Evolutionary conservation across 2,329 filamentous ascomycete genomes (phyloP).

Genomic region (Pseudophaeomoniella oleicola): DNA sequence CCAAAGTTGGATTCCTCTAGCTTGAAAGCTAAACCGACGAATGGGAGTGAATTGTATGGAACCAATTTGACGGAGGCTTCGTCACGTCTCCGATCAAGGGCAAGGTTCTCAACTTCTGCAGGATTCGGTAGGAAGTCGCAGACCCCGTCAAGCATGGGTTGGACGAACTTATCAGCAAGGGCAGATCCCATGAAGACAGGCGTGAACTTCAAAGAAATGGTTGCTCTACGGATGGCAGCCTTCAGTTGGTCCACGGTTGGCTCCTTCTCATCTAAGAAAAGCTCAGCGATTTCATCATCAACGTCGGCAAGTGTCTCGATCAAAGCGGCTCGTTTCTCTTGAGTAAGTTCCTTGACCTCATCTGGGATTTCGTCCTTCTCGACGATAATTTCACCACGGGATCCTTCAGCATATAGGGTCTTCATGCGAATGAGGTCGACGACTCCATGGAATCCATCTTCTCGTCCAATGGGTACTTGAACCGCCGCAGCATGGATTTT

Average conservation of each 20-base stretch:
- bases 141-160: slow-evolving; percentile 92
- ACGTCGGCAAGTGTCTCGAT: slow-evolving; percentile 95
- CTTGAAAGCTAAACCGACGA: slow-evolving; percentile 95
- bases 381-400: slow-evolving; percentile 59
- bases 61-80: slow-evolving; percentile 77
- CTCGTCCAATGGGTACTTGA: slow-evolving; percentile 83
- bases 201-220: slow-evolving; percentile 78
- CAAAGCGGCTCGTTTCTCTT: slow-evolving; percentile 69
- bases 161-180: slow-evolving; percentile 83
- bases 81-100: slow-evolving; percentile 64
- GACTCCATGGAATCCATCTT: slow-evolving; percentile 84
- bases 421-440: slow-evolving; percentile 88
- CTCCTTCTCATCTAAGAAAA: slow-evolving; percentile 76
- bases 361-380: slow-evolving; percentile 69
- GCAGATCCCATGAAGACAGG: slow-evolving; percentile 96
- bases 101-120: slow-evolving; percentile 73
- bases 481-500: slow-evolving; percentile 85
- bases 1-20: slow-evolving; percentile 98
- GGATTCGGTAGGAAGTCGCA: slow-evolving; percentile 94
- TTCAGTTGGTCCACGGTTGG: slow-evolving; percentile 76
- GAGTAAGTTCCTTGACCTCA: slow-evolving; percentile 58
- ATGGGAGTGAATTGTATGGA: slow-evolving; percentile 84
- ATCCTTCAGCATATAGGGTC: slow-evolving; percentile 81
- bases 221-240: slow-evolving; percentile 78
- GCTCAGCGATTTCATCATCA: slow-evolving; percentile 91